Percentiles rank a stretch among this genome's conserved stretches.
phyloP scores from a whole-genome alignment of 805 yeast genomes.

The Lachancea meyersii region DNA sequence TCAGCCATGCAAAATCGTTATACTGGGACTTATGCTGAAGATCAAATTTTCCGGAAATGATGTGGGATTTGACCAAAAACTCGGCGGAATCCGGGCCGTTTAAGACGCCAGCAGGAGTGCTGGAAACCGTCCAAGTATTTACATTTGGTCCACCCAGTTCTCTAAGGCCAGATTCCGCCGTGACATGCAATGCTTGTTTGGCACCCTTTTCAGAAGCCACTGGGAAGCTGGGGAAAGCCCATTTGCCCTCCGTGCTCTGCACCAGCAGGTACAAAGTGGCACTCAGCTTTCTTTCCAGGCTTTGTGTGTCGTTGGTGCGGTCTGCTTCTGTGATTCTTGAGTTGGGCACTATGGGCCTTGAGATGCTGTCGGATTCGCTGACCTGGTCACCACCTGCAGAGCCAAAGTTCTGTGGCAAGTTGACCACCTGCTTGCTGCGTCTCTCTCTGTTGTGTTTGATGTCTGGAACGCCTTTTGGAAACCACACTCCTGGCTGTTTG shows the following conservation, averaged over 20 bases:
- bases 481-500: slow-evolving; percentile 69
- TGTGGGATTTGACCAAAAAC: slow-evolving; percentile 79
- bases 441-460: slow-evolving; percentile 85
- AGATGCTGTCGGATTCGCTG: slow-evolving; percentile 47
- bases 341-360: slow-evolving; percentile 63
- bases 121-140: slow-evolving; percentile 88
- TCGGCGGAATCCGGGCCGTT: slow-evolving; percentile 41
- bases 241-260: slow-evolving; percentile 40
- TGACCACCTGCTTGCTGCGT: slow-evolving; percentile 68
- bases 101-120: slow-evolving; percentile 72
- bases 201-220: slow-evolving; percentile 28
- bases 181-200: slow-evolving; percentile 52
- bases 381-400: slow-evolving; percentile 26
- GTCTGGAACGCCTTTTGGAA: slow-evolving; percentile 79
- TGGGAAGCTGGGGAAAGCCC: slow-evolving; percentile 79
- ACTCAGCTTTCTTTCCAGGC: slow-evolving; percentile 74
- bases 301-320: slow-evolving; percentile 47
- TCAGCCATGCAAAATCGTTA: slow-evolving; percentile 71
- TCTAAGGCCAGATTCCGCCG: slow-evolving; percentile 71
- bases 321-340: slow-evolving; percentile 79
- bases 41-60: slow-evolving; percentile 73
- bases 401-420: slow-evolving; percentile 53
- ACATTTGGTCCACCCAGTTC: slow-evolving; percentile 65
- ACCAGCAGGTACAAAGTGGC: slow-evolving; percentile 74
- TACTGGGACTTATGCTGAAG: slow-evolving; percentile 35